phyloP scores from a whole-genome alignment of 1,139 yeast species.

The Geotrichum bryndzae region DNA sequence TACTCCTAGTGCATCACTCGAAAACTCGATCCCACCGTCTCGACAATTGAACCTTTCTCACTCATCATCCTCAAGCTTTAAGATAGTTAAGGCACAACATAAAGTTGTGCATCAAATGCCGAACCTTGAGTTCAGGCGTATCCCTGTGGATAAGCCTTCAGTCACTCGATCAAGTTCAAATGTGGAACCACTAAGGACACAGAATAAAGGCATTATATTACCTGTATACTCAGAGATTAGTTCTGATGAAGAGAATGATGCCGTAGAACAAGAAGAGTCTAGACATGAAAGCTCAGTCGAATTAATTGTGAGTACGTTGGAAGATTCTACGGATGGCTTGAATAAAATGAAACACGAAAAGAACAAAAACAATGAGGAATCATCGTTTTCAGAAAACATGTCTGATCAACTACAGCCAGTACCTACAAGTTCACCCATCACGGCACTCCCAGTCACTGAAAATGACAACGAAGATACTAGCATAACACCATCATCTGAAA shows the following conservation, averaged over 20 bases:
- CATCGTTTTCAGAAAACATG: not conserved
- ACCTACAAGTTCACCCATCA: not conserved
- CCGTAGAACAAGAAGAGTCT: not conserved
- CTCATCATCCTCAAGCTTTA: not conserved
- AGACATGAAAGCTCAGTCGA: not conserved
- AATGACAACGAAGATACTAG: not conserved
- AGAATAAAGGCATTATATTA: not conserved
- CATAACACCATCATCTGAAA: not conserved
- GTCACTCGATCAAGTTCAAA: not conserved
- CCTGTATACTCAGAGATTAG: slow-evolving; percentile 5
- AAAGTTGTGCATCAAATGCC: slow-evolving; percentile 9
- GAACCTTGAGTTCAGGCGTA: not conserved
- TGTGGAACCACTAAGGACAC: not conserved
- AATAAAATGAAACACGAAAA: not conserved
- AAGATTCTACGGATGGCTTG: not conserved
- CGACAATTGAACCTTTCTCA: not conserved
- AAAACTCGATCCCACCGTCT: not conserved
- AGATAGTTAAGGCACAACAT: not conserved
- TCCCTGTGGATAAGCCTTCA: not conserved
- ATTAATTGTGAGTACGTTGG: not conserved
- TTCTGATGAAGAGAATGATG: not conserved
- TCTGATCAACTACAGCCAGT: not conserved
- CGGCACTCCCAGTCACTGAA: not conserved
- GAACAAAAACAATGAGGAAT: not conserved
- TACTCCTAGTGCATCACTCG: not conserved